A percentile compares a stretch with the other conserved stretches of the same genome.
Conservation (phyloP, 805 yeast species). For the Starmerella gropengiesseri region DNA sequence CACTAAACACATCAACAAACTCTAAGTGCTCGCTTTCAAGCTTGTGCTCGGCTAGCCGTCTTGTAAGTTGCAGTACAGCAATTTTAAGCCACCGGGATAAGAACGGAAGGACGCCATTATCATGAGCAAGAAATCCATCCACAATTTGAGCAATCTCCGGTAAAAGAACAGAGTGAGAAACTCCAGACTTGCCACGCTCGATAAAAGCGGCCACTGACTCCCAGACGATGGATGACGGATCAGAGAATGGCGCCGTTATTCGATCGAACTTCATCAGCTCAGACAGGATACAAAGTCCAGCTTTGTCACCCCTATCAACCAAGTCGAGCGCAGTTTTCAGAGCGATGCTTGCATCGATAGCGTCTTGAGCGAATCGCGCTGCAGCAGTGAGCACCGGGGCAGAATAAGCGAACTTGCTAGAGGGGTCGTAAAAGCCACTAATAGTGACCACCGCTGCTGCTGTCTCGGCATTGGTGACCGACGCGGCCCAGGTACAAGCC, state of each 20-base stretch:
- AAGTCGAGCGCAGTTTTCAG: constrained; percentile 4
- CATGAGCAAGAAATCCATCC: neutral
- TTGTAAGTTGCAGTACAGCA: constrained; percentile 21
- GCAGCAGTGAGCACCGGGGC: constrained; percentile 19
- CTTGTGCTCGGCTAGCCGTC: constrained; percentile 13
- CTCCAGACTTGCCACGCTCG: constrained; percentile 7
- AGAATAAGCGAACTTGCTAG: constrained; percentile 6
- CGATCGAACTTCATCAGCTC: neutral
- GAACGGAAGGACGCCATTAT: constrained; percentile 1
- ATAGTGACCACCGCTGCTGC: constrained; percentile 18
- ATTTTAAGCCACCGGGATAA: constrained; percentile 19
- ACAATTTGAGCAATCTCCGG: constrained; percentile 3
- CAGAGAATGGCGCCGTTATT: too few relatives aligned
- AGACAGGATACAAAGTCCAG: constrained; percentile 6
- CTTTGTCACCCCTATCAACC: neutral
- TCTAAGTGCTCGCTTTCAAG: neutral
- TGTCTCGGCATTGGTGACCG: constrained; percentile 1
- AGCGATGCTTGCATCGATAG: constrained; percentile 7
- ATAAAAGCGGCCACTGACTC: constrained; percentile 3
- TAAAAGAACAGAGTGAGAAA: constrained; percentile 1
- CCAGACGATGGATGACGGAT: constrained; percentile 1
- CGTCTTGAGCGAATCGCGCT: constrained; percentile 13
- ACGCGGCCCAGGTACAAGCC: constrained; percentile 6
- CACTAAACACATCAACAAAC: constrained; percentile 5
- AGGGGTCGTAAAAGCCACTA: constrained; percentile 8